Percentiles rank a stretch among this genome's conserved stretches.
These are phyloP conservation scores for Haematococcus lacustris DNA, from an alignment of 139 green algal genomes.

Conservation along the genomic window DNA sequence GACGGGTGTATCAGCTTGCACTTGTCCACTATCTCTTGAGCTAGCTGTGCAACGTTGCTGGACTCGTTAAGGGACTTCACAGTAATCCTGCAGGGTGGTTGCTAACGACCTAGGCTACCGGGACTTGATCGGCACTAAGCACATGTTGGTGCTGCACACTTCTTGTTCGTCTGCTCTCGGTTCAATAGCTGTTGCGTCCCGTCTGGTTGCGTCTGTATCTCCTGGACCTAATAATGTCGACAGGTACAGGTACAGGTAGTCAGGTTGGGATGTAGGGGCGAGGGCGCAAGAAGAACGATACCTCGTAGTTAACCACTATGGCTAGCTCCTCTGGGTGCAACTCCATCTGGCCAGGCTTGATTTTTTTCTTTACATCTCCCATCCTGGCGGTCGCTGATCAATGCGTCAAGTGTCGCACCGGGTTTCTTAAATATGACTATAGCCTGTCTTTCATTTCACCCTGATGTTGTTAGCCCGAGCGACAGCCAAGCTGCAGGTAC, in stretches of 20 bases:
- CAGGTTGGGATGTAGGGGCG: too few relatives aligned
- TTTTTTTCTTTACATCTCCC: constrained; percentile 47
- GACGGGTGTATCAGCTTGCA: constrained; percentile 75
- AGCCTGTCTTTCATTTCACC: too few relatives aligned
- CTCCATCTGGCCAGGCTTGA: constrained; percentile 44
- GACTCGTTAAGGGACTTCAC: constrained; percentile 47
- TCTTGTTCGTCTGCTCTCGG: constrained; percentile 36
- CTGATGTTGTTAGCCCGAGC: too few relatives aligned
- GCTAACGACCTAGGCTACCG: neutral
- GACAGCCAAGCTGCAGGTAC: too few relatives aligned
- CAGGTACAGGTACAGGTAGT: too few relatives aligned
- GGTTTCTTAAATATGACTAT: too few relatives aligned
- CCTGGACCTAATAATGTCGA: constrained; percentile 40
- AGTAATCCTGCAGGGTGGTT: constrained; percentile 37
- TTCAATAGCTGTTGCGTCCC: constrained; percentile 26
- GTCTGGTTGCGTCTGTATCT: constrained; percentile 20
- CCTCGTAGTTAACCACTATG: constrained; percentile 49
- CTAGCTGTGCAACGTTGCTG: constrained; percentile 49
- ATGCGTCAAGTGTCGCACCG: too few relatives aligned
- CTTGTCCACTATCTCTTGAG: constrained; percentile 61
- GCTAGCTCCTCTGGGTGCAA: constrained; percentile 35
- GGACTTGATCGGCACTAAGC: neutral
- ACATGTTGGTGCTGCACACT: constrained; percentile 18
- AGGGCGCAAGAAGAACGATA: too few relatives aligned
- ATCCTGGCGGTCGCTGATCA: too few relatives aligned